Evolutionary conservation across 768 basidiomycete species (phyloP).

Genomic region (Leccinum broughii): DNA sequence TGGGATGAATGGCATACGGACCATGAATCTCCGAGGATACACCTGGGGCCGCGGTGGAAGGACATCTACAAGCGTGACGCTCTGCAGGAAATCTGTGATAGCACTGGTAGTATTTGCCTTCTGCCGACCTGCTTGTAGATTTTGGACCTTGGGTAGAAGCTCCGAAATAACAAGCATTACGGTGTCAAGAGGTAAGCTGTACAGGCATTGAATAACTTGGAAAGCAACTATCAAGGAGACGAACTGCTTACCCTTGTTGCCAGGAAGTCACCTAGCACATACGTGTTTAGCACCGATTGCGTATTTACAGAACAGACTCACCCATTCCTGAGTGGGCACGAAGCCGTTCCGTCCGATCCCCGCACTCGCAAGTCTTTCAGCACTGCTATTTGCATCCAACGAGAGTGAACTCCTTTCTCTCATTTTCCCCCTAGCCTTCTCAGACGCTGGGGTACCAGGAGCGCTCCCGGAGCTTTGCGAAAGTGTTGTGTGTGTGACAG

Average conservation of each 20-base stretch:
- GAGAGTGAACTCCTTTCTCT: constrained; percentile 64
- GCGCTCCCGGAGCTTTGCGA: constrained; percentile 45
- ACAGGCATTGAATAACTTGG: constrained; percentile 7
- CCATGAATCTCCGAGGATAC: constrained; percentile 72
- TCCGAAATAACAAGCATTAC: constrained; percentile 89
- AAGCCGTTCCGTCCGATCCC: constrained; percentile 90
- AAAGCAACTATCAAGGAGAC: constrained; percentile 1
- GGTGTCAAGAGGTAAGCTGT: constrained; percentile 83
- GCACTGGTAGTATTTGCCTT: constrained; percentile 63
- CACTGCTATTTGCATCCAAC: constrained; percentile 48
- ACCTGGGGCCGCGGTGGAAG: constrained; percentile 71
- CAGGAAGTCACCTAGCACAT: constrained; percentile 75
- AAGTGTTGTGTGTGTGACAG: constrained; percentile 37
- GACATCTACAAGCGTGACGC: constrained; percentile 65
- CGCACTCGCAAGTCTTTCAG: constrained; percentile 65
- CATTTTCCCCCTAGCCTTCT: constrained; percentile 93
- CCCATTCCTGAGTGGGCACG: constrained; percentile 97
- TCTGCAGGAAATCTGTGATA: constrained; percentile 74
- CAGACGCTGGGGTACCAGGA: constrained; percentile 50
- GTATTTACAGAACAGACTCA: constrained; percentile 32
- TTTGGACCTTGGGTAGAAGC: constrained; percentile 81
- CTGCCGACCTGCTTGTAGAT: constrained; percentile 67
- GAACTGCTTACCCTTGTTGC: constrained; percentile 80
- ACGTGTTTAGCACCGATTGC: constrained; percentile 5
- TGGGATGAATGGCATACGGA: constrained; percentile 36